These are phyloP conservation scores for Mediolabrus comicus DNA, from an alignment of 108 stramenopile species.

Conservation along the genomic window DNA sequence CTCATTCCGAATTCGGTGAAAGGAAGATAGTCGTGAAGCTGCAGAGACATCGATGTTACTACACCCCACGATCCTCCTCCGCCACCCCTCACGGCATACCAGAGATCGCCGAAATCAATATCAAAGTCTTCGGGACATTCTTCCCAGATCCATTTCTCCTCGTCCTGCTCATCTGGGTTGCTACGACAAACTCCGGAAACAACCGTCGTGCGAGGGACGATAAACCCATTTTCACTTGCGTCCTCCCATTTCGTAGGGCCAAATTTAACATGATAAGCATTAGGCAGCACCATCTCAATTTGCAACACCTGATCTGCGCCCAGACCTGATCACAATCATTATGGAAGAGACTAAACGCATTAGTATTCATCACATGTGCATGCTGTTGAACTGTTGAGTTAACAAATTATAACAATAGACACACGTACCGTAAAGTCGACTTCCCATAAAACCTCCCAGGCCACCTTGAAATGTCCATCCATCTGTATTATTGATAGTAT, in stretches of 20 bases:
- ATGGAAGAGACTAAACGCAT: too few relatives aligned
- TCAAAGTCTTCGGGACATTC: slow-evolving; percentile 21
- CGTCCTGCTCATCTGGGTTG: slow-evolving; percentile 20
- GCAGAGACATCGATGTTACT: slow-evolving; percentile 15
- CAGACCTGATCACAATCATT: slow-evolving; percentile 21
- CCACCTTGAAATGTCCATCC: slow-evolving; percentile 39
- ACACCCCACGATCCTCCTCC: slow-evolving; percentile 41
- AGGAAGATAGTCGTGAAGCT: slow-evolving; percentile 27
- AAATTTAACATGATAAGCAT: slow-evolving; percentile 3
- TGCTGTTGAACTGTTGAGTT: too few relatives aligned
- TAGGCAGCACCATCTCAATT: background rate
- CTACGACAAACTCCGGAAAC: slow-evolving; percentile 22
- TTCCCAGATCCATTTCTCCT: slow-evolving; percentile 17
- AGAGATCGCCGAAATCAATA: slow-evolving; percentile 17
- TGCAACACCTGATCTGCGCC: slow-evolving; percentile 34
- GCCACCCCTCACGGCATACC: slow-evolving; percentile 34
- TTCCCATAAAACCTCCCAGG: background rate
- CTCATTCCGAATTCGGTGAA: background rate
- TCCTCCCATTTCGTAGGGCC: slow-evolving; percentile 37
- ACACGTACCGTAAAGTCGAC: too few relatives aligned
- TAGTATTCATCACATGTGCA: too few relatives aligned
- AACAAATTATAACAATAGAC: too few relatives aligned
- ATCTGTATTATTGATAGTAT: too few relatives aligned
- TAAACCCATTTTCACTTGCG: slow-evolving; percentile 7
- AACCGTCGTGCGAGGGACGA: slow-evolving; percentile 3